Evolutionary conservation across 2,329 filamentous ascomycete species (phyloP).

Genomic region (Colletotrichum spaethianum): DNA sequence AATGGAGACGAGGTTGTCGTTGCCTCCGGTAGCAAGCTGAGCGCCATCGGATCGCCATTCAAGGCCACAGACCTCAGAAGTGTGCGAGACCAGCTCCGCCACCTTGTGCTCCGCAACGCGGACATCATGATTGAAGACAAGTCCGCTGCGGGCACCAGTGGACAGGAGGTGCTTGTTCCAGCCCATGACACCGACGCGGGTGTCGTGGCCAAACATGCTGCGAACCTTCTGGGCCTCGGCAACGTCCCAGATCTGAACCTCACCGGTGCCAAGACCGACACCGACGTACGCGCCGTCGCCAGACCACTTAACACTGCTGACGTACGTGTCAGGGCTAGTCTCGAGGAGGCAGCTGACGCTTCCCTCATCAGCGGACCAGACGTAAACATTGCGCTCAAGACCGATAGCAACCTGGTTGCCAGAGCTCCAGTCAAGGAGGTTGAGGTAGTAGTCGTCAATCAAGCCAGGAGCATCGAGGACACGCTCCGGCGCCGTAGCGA

Average conservation of each 20-base stretch:
- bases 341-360: slow-evolving; percentile 91
- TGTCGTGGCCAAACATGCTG: slow-evolving; percentile 98
- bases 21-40: slow-evolving; percentile 96
- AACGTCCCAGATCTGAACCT: slow-evolving; percentile 99
- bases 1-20: slow-evolving; percentile 99
- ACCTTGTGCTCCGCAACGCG: slow-evolving; percentile 98
- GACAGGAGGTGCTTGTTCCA: slow-evolving; percentile 99
- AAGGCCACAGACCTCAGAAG: slow-evolving; percentile 96
- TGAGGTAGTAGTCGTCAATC: slow-evolving; percentile 99
- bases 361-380: slow-evolving; percentile 97
- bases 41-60: slow-evolving; percentile 98
- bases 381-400: slow-evolving; percentile 95
- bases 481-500: slow-evolving; percentile 94
- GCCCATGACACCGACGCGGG: slow-evolving; percentile 96
- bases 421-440: slow-evolving; percentile 98
- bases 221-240: slow-evolving; percentile 95
- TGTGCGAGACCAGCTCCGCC: slow-evolving; percentile 96
- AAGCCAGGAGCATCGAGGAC: slow-evolving; percentile 96
- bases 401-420: slow-evolving; percentile 98
- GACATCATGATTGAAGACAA: slow-evolving; percentile 99
- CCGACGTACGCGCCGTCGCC: slow-evolving; percentile 96
- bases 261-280: slow-evolving; percentile 93
- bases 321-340: slow-evolving; percentile 90
- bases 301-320: slow-evolving; percentile 99
- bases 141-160: slow-evolving; percentile 92